These are phyloP conservation scores for Alternaria rosae DNA, from an alignment of 2,329 filamentous ascomycete genomes.

Conservation along the genomic window DNA sequence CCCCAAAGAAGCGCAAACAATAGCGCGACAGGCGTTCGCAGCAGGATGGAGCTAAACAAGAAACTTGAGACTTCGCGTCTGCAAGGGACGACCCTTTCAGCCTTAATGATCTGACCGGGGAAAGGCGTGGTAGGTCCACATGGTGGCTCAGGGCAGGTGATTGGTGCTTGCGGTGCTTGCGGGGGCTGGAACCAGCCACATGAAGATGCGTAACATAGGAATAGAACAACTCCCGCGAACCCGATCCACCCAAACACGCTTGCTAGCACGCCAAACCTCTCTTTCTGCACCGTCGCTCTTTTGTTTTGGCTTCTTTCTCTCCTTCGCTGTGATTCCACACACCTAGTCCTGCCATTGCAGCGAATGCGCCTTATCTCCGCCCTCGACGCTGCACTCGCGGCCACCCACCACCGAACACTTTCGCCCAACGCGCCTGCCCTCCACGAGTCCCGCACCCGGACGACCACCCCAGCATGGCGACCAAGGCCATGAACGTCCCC, in stretches of 20 bases:
- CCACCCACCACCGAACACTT: conserved; percentile 4
- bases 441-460: conserved; percentile 1
- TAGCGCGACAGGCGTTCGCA: conserved; percentile 22
- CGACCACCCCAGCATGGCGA: conserved; percentile 42
- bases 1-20: neutral
- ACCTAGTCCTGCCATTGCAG: conserved; percentile 23
- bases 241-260: conserved; percentile 11
- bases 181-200: conserved; percentile 36
- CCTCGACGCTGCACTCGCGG: conserved; percentile 26
- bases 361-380: conserved; percentile 27
- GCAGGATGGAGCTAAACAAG: conserved; percentile 14
- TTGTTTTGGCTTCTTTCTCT: conserved; percentile 17
- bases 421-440: conserved; percentile 11
- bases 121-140: conserved; percentile 8
- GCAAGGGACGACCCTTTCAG: conserved; percentile 18
- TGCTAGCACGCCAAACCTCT: conserved; percentile 10
- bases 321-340: neutral
- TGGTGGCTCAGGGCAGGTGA: conserved; percentile 3
- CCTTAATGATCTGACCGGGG: conserved; percentile 12
- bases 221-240: conserved; percentile 12
- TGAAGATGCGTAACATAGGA: conserved; percentile 18
- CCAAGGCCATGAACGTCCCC: conserved; percentile 39
- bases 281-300: conserved; percentile 26
- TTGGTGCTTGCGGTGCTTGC: conserved; percentile 10
- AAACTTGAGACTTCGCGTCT: conserved; percentile 17